These are phyloP conservation scores for Dactylis glomerata DNA, from an alignment of 176 grass and related monocot species.

Conservation along the genomic window DNA sequence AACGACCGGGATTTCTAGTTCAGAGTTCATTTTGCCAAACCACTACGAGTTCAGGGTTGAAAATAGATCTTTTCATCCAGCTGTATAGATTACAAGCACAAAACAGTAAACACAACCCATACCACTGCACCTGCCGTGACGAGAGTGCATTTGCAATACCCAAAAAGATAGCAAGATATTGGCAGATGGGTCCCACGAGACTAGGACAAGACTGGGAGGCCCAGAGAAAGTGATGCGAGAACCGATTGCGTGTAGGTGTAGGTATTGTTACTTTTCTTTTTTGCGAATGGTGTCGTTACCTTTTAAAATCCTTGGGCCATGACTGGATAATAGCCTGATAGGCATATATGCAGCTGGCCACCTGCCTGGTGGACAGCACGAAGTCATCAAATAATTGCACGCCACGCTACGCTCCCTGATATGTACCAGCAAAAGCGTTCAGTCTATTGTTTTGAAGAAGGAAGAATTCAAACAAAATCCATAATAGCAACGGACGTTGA, in stretches of 20 bases:
- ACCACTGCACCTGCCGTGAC: not conserved
- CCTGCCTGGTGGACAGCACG: conserved; percentile 31
- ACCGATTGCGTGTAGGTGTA: not conserved
- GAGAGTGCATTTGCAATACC: not conserved
- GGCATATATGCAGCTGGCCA: conserved; percentile 27
- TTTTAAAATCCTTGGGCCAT: not conserved
- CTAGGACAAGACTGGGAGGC: not conserved
- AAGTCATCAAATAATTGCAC: conserved; percentile 14
- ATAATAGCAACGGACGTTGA: not conserved
- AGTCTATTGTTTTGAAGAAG: not conserved
- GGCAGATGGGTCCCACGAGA: not conserved
- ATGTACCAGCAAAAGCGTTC: not conserved
- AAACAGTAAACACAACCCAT: not conserved
- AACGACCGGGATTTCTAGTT: too few relatives aligned
- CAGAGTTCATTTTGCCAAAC: too few relatives aligned
- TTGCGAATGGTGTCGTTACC: not conserved
- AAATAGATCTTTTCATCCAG: too few relatives aligned
- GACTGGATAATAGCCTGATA: not conserved
- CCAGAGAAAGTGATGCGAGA: not conserved
- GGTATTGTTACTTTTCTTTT: not conserved
- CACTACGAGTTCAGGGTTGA: too few relatives aligned
- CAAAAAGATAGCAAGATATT: not conserved
- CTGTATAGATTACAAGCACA: not conserved
- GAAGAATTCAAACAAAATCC: not conserved
- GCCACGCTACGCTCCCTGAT: not conserved